Percentiles rank a stretch among this genome's conserved stretches.
These are phyloP conservation scores for Trifolium subterraneum DNA, from an alignment of 306 rosid genomes.

Conservation along the genomic window DNA sequence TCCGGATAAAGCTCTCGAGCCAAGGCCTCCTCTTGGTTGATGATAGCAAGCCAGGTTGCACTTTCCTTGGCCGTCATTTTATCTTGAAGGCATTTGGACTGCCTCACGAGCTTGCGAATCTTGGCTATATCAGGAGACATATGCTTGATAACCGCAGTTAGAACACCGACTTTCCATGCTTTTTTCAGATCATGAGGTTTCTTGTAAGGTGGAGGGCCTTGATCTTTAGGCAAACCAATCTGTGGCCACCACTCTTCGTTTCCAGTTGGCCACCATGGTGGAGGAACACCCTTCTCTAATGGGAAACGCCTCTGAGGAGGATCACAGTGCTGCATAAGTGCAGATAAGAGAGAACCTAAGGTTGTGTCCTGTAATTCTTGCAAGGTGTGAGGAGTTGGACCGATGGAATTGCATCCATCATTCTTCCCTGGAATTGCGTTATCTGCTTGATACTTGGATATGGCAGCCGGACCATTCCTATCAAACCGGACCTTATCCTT, in stretches of 20 bases:
- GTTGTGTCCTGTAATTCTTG: slow-evolving; percentile 91
- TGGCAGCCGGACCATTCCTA: slow-evolving; percentile 91
- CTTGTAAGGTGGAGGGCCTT: slow-evolving; percentile 91
- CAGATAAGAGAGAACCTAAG: slow-evolving; percentile 82
- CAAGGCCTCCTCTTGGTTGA: slow-evolving; percentile 79
- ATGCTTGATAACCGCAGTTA: slow-evolving; percentile 84
- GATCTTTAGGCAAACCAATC: slow-evolving; percentile 68
- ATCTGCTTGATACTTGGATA: slow-evolving; percentile 74
- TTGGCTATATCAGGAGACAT: slow-evolving; percentile 89
- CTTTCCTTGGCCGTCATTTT: slow-evolving; percentile 96
- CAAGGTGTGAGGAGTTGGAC: slow-evolving; percentile 78
- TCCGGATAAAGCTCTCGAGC: slow-evolving; percentile 74
- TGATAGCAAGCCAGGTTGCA: slow-evolving; percentile 85
- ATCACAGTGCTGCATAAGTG: slow-evolving; percentile 92
- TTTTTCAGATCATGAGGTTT: slow-evolving; percentile 91
- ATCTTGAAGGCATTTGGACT: slow-evolving; percentile 86
- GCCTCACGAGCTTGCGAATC: slow-evolving; percentile 88
- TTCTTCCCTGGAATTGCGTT: slow-evolving; percentile 60
- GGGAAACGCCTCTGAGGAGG: slow-evolving; percentile 91
- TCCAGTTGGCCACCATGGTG: slow-evolving; percentile 95
- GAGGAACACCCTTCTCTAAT: slow-evolving; percentile 77
- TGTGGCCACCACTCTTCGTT: slow-evolving; percentile 93
- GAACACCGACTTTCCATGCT: slow-evolving; percentile 90
- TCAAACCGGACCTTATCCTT: slow-evolving; percentile 89
- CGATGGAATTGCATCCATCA: slow-evolving; percentile 63